Base-by-base conservation (phyloP, 495 filamentous ascomycete species). In the Monascus purpureus region DNA sequence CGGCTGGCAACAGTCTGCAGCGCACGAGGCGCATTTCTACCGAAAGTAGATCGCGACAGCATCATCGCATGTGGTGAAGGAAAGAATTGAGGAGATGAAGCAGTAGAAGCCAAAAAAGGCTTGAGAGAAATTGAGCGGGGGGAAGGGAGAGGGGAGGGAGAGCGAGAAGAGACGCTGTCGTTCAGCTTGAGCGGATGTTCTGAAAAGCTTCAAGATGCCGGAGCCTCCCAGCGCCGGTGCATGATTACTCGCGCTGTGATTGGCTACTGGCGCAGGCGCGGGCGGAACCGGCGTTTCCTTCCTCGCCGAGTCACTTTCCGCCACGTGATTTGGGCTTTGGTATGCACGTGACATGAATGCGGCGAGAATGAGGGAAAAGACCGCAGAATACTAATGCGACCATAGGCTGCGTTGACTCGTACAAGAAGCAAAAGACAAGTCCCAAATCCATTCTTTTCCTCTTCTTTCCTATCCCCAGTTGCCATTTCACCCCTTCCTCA, bases 21-120 rank as follows among this genome's bases (percentile, higher is more conserved):
- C 55, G 79, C 77, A 61, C 77, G 75, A 65, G 73, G 75, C 59
- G 77, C 80, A 63, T 73, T 73, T 58, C 77, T 75, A 59, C 77
- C 65, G 55, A 88, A 60, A 60, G 75, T 69, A 58, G 80, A 77
- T 66, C 79, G 77, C 59, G 79, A 81, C 64, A 92, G 67, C 85
- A 94, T 94, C 56, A 64, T 77, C 43, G 66, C 59, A 62, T 65
- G 59, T 58, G 61, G 20, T 51, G 58, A 59, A 46, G 51, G 45
- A 43, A 42, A 40, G 46, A 50, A 43, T 23, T 25, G 43, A 36
- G 40, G 33, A 39, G 40, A 44, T 36, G 43, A 47, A 42, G 15
- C 11, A 33, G 28, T 37, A 29, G 35, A 54, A 57, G 58, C 53
- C 49, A 43, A 45, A 39, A 6, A 42, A 46, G 49, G 51, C 45